A percentile compares a stretch with the other conserved stretches of the same genome.
Conservation (phyloP, 139 green algal genomes). For the Chlorella sorokiniana region DNA sequence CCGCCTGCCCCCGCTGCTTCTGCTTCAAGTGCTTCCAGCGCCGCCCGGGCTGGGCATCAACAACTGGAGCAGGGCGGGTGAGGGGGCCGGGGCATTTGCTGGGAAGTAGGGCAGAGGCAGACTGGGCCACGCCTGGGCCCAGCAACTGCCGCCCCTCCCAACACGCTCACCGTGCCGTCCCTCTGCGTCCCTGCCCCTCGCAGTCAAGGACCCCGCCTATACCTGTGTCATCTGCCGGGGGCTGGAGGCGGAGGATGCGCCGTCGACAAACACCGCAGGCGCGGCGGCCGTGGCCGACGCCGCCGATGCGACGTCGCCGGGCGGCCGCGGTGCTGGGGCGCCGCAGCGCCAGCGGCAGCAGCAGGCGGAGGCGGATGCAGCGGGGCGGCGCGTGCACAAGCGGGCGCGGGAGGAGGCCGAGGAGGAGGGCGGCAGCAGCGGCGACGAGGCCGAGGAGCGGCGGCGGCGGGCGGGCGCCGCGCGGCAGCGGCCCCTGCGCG, state of each 20-base stretch:
- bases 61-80: slow-evolving; percentile 40
- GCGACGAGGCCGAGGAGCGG: neutral
- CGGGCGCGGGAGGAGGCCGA: neutral
- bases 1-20: slow-evolving; percentile 36
- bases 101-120: no score
- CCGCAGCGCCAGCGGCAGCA: neutral
- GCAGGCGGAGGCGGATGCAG: neutral
- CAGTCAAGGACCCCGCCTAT: slow-evolving; percentile 38
- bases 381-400: neutral
- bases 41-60: slow-evolving; percentile 39
- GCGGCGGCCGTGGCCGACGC: neutral
- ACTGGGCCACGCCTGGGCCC: neutral
- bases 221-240: slow-evolving; percentile 41
- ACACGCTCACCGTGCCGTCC: neutral
- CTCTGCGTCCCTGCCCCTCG: no score
- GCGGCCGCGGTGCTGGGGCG: neutral
- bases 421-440: neutral
- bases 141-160: neutral
- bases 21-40: slow-evolving; percentile 54
- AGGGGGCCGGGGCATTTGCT: neutral
- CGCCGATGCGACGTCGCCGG: slow-evolving; percentile 4
- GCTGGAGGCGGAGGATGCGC: slow-evolving; percentile 22
- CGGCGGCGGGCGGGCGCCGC: neutral
- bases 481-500: neutral
- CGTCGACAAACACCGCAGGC: slow-evolving; percentile 22